Evolutionary conservation across 345 rosid species (phyloP), one percentile per base, ranked within the genome.

Genomic region (Cochlearia excelsa): DNA sequence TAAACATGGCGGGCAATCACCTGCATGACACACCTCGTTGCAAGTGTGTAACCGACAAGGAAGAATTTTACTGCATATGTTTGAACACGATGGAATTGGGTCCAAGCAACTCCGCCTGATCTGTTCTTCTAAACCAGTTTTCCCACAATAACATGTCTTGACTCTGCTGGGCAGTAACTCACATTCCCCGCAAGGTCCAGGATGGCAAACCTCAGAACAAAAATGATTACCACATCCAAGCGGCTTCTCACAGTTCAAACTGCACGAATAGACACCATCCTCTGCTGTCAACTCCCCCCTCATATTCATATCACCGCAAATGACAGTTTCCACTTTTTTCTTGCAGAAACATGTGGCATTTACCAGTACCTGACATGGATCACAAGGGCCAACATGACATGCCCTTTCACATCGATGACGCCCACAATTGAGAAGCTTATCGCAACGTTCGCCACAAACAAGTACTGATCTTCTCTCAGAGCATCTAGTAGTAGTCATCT

Each of bases 301-400:
- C 61, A 87, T 66, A 77, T 68, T 75, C 90, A 93, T 85, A 51
- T 87, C 92, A 44, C 95, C 90, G 59, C 95, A 89, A 28, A 76
- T 74, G 43, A 89, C 79, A 58, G 77, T 81, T 84, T 93, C 94
- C 68, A 57, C 56, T 16, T 66, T 85, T 66, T 82, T 87, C 83
- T 79, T 80, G 80, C 97, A 93, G 59, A 93, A 93, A 68, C 97
- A 93, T 6, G 83, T 57, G 41, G 95, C 95, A 81, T 59, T 79
- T 44, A 89, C 73, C 53, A 68, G 30, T 72, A 84, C 80, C 59
- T 73, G 81, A 74, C 97, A 93, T 52, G 87, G 80, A 77, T 76
- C 83, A 63, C 99, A 93, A 39, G 81, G 76, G 48, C 99, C 99
- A 57, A 89, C 77, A 35, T 89, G 99, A 69, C 99, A 93, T 46